Evolutionary conservation across 148 eudicot species (phyloP).

Genomic region (Camellia lanceoleosa): DNA sequence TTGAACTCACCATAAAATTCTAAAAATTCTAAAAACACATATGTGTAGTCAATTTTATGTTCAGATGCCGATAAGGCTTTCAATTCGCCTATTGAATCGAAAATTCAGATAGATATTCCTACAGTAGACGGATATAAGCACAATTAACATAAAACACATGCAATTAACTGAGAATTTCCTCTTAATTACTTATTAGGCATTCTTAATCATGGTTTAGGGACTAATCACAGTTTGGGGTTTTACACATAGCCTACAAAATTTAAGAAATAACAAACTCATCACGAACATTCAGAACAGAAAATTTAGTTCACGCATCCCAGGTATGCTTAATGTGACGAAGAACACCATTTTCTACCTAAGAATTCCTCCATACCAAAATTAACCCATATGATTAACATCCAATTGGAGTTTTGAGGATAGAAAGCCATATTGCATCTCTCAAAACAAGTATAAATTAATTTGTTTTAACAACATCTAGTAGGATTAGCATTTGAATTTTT

Average conservation of each 20-base stretch:
- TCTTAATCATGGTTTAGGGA: too few species aligned
- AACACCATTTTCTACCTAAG: neutral
- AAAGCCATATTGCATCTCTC: neutral
- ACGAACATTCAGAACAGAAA: neutral
- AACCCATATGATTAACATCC: neutral
- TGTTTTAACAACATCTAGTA: neutral
- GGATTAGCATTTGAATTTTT: neutral
- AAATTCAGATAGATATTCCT: too few species aligned
- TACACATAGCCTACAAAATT: constrained; percentile 24
- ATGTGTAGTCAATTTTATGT: too few species aligned
- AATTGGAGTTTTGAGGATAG: neutral
- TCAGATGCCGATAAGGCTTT: too few species aligned
- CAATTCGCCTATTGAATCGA: too few species aligned
- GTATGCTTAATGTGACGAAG: neutral
- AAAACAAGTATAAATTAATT: neutral
- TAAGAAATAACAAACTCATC: neutral
- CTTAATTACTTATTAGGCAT: too few species aligned
- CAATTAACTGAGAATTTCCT: too few species aligned
- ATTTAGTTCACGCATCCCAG: neutral
- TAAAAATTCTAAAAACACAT: too few species aligned
- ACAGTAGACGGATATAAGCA: too few species aligned
- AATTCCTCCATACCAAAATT: neutral
- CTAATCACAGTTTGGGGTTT: neutral
- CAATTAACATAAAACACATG: too few species aligned
- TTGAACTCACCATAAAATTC: too few species aligned